Conservation (phyloP, 306 rosid species). For the Mimosa bimucronata region DNA sequence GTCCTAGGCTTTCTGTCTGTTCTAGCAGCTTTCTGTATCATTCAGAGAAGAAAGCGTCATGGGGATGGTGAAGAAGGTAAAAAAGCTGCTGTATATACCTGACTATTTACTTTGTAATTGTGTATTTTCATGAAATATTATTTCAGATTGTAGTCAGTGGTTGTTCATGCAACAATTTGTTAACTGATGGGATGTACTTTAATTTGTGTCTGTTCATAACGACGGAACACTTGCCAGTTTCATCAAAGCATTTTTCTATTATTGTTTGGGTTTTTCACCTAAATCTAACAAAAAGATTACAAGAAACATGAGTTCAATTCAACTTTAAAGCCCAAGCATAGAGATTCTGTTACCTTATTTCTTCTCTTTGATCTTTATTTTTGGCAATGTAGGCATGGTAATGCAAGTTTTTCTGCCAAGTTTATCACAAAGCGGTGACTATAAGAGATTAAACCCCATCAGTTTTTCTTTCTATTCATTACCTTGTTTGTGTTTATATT, state of each 20-base stretch:
- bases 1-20: constrained; percentile 47
- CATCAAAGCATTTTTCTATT: neutral
- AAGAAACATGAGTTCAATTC: neutral
- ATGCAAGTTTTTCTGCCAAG: neutral
- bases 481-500: constrained; percentile 34
- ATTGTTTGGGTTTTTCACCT: neutral
- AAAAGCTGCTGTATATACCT: neutral
- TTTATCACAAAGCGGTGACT: neutral
- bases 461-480: constrained; percentile 13
- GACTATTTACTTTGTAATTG: constrained; percentile 7
- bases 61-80: constrained; percentile 61
- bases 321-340: neutral
- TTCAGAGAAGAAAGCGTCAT: constrained; percentile 50
- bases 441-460: neutral
- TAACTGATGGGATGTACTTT: constrained; percentile 2
- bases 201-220: neutral
- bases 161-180: neutral
- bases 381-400: neutral
- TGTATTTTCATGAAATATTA: neutral
- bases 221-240: neutral
- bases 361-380: constrained; percentile 13
- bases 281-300: neutral
- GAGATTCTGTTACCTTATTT: constrained; percentile 4
- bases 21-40: constrained; percentile 35
- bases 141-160: constrained; percentile 18